Conservation (phyloP, 2,329 filamentous ascomycete species). For the Fusarium nematophilum region DNA sequence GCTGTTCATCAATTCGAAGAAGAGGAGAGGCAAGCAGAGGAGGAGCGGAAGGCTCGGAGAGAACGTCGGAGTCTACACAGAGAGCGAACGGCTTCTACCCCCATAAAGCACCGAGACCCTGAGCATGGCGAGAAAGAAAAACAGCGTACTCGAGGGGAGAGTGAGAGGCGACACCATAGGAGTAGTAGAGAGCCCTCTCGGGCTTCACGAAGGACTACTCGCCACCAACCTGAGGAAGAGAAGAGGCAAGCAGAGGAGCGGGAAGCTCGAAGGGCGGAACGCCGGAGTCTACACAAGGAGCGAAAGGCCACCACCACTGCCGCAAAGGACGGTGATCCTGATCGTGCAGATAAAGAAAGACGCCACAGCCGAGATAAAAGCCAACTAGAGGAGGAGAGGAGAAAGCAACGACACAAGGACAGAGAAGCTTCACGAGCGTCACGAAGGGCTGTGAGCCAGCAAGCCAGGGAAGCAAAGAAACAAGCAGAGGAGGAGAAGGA, state of each 20-base stretch:
- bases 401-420: slow-evolving; percentile 3
- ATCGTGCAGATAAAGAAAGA: slow-evolving; percentile 3
- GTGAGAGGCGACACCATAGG: neutral
- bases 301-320: neutral
- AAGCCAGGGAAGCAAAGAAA: neutral
- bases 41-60: slow-evolving; percentile 5
- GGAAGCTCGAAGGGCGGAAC: neutral
- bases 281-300: slow-evolving; percentile 4
- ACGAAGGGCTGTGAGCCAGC: neutral
- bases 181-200: slow-evolving; percentile 7
- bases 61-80: slow-evolving; percentile 8
- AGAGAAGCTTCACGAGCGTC: neutral
- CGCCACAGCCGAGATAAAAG: neutral
- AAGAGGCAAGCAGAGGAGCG: slow-evolving; percentile 6
- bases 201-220: slow-evolving; percentile 3
- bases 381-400: slow-evolving; percentile 6
- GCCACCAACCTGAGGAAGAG: neutral
- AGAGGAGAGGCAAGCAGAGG: slow-evolving; percentile 6
- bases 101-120: neutral
- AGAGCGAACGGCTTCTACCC: neutral
- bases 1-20: slow-evolving; percentile 4
- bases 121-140: neutral
- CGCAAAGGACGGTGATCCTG: slow-evolving; percentile 2
- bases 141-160: neutral
- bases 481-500: neutral